Percentiles rank a stretch among this genome's conserved stretches.
Conservation (phyloP, 2,329 filamentous ascomycete species). For the Alternaria metachromatica region DNA sequence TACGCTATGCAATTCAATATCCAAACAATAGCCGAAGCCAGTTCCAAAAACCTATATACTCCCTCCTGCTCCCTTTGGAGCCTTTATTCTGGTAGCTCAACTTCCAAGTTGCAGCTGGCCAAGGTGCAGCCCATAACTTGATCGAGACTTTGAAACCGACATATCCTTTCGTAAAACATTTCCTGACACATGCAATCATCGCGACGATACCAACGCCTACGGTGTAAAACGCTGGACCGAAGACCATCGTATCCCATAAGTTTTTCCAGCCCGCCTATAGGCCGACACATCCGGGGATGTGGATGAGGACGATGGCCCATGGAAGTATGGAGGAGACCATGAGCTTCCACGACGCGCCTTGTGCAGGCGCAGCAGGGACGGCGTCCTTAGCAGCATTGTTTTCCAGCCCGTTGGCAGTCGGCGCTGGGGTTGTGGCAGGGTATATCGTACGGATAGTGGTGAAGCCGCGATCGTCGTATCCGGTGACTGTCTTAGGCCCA, state of each 20-base stretch:
- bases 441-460: conserved; percentile 53
- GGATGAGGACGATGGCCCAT: conserved; percentile 7
- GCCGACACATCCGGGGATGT: conserved; percentile 3
- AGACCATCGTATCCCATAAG: conserved; percentile 2
- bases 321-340: conserved; percentile 6
- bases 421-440: conserved; percentile 16
- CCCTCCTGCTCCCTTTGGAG: background rate
- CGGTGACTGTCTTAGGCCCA: conserved; percentile 48
- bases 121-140: conserved; percentile 18
- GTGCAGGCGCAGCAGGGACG: conserved; percentile 14
- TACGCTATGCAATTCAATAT: conserved; percentile 11
- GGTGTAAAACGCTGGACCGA: conserved; percentile 7
- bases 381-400: conserved; percentile 14
- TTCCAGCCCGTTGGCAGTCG: conserved; percentile 5
- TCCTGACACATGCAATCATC: conserved; percentile 1
- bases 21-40: background rate
- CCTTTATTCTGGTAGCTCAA: conserved; percentile 10
- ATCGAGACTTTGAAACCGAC: conserved; percentile 19
- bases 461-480: conserved; percentile 59
- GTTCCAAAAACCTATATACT: background rate
- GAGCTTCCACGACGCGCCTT: background rate
- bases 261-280: conserved; percentile 6
- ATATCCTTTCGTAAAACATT: conserved; percentile 6
- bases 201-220: conserved; percentile 5
- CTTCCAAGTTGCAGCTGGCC: conserved; percentile 9